Evolutionary conservation across 2,329 filamentous ascomycete genomes (phyloP), one percentile per base, ranked within the genome.

Genomic region (Fusarium staphyleae): DNA sequence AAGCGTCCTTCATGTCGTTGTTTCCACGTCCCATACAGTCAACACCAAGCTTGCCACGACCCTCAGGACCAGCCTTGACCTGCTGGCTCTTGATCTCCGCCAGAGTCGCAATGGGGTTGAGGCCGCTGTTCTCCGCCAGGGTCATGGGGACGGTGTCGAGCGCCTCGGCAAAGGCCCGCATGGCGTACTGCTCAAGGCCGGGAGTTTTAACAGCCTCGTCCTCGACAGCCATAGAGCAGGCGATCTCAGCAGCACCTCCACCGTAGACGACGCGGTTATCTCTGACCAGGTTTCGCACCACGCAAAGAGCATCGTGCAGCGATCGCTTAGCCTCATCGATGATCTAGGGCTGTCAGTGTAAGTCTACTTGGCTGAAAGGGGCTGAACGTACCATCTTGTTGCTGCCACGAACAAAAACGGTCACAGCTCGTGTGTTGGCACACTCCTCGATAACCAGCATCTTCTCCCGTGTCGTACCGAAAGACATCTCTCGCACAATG

Each of bases 371-470:
- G 4, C 5, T 24, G 22, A 9, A 24, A 24, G 7, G 5, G 22
- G 22, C 22, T 24, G 5, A 24, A 75, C 83, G 72, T 76, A 93
- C 91, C 95, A 99, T 99, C 83, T 98, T 99, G 85, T 99, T 99
- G 82, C 92, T 96, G 70, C 95, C 95, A 70, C 95, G 85, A 55
- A 99, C 90, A 75, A 99, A 99, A 48, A 96, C 87, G 3, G 95
- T 99, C 55, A 99, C 96, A 36, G 95, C 95, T 69, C 95, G 84
- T 52, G 91, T 96, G 80, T 99, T 99, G 70, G 96, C 95, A 72
- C 95, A 99, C 78, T 99, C 95, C 78, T 99, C 96, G 68, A 99
- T 99, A 51, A 99, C 91, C 67, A 99, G 82, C 95, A 99, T 99
- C 86, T 99, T 98, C 78, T 99, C 95, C 70, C 95, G 86, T 35